phyloP scores from a whole-genome alignment of 352 stramenopile genomes.

The Phytophthora idaei region DNA sequence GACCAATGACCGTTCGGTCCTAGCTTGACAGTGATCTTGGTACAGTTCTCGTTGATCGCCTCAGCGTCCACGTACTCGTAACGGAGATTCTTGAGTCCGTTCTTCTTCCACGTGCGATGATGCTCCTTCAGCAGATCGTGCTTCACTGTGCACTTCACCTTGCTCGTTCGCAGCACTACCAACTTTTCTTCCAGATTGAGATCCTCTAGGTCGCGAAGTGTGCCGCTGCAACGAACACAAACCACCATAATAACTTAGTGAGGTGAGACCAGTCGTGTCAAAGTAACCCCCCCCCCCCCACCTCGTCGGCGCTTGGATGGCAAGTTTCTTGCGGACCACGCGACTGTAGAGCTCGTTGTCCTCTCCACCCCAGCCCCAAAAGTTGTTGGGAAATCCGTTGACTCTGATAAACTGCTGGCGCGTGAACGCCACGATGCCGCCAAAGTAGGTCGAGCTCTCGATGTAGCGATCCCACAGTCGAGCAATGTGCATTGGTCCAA shows the following conservation, averaged over 20 bases:
- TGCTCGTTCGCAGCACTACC: slow-evolving; percentile 39
- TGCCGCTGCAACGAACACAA: slow-evolving; percentile 36
- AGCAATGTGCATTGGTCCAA: slow-evolving; percentile 93
- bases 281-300: slow-evolving; percentile 5
- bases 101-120: slow-evolving; percentile 57
- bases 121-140: slow-evolving; percentile 60
- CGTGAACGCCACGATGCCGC: slow-evolving; percentile 92
- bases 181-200: slow-evolving; percentile 53
- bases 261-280: background rate
- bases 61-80: slow-evolving; percentile 55
- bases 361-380: slow-evolving; percentile 86
- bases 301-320: slow-evolving; percentile 44
- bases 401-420: slow-evolving; percentile 89
- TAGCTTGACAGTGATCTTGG: slow-evolving; percentile 54
- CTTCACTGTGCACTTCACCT: slow-evolving; percentile 68
- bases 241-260: background rate
- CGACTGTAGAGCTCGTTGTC: slow-evolving; percentile 65
- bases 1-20: slow-evolving; percentile 58
- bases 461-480: slow-evolving; percentile 94
- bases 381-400: slow-evolving; percentile 97
- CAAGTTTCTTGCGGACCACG: slow-evolving; percentile 54
- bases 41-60: slow-evolving; percentile 46
- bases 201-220: slow-evolving; percentile 53
- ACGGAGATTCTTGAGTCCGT: slow-evolving; percentile 46
- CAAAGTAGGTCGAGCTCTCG: slow-evolving; percentile 95